Conservation (phyloP, 768 basidiomycete species). For the Termitomyces titanicus region DNA sequence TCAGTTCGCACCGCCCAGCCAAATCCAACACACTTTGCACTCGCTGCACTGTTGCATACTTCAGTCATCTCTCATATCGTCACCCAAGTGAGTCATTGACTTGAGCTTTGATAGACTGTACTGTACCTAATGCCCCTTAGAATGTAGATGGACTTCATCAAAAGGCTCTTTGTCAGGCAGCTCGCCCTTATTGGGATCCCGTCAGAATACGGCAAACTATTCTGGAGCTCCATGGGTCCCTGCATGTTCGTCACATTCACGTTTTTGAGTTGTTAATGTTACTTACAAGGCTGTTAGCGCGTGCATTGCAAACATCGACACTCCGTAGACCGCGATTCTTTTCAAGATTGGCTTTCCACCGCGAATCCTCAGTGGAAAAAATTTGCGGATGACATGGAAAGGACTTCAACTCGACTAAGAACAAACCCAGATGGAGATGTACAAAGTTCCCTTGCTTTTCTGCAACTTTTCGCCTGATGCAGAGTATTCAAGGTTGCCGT, state of each 20-base stretch:
- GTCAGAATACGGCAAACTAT: constrained; percentile 40
- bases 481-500: constrained; percentile 60
- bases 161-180: constrained; percentile 54
- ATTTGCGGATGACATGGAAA: constrained; percentile 61
- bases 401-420: constrained; percentile 53
- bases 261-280: not conserved
- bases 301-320: constrained; percentile 81
- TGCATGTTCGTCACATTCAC: constrained; percentile 51
- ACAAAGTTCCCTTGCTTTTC: constrained; percentile 14
- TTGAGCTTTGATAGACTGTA: constrained; percentile 14
- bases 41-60: constrained; percentile 78
- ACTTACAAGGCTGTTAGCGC: constrained; percentile 38
- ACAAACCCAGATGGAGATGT: constrained; percentile 96
- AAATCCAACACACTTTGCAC: constrained; percentile 85
- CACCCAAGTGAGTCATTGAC: constrained; percentile 56
- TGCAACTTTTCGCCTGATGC: not conserved
- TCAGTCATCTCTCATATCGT: constrained; percentile 59
- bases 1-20: constrained; percentile 79
- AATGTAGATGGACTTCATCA: constrained; percentile 95
- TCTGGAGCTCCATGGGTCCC: constrained; percentile 85
- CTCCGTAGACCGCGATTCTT: constrained; percentile 56
- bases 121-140: constrained; percentile 22
- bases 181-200: constrained; percentile 30
- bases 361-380: constrained; percentile 80
- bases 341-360: constrained; percentile 69